phyloP scores from a whole-genome alignment of 345 rosid species.

The Euphorbia pulcherrima region DNA sequence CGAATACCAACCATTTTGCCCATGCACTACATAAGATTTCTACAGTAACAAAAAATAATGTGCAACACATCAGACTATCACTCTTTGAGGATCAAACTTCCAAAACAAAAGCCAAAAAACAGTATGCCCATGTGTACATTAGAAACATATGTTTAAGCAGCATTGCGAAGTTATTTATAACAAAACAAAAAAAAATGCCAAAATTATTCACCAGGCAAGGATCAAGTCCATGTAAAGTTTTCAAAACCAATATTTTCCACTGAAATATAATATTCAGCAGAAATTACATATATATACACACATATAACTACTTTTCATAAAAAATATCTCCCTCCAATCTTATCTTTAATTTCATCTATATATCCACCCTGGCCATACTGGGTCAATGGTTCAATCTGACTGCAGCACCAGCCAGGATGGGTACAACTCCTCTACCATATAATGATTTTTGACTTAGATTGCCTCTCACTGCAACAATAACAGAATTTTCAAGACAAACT shows the following conservation, averaged over 20 bases:
- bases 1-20: neutral
- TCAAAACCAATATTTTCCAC: neutral
- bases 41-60: neutral
- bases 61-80: neutral
- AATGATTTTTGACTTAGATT: neutral
- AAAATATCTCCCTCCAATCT: too few relatives aligned
- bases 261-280: neutral
- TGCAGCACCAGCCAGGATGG: constrained; percentile 1
- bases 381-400: neutral
- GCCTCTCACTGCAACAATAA: constrained; percentile 4
- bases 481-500: neutral
- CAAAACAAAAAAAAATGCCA: neutral
- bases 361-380: neutral
- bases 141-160: neutral
- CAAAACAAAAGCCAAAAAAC: neutral
- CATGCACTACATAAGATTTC: too few relatives aligned
- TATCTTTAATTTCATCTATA: neutral
- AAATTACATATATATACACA: neutral
- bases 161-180: too few relatives aligned
- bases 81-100: neutral
- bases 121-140: neutral
- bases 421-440: neutral
- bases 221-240: neutral
- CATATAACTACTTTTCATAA: neutral
- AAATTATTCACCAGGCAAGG: neutral